A percentile compares a stretch with the other conserved stretches of the same genome.
phyloP scores from a whole-genome alignment of 768 basidiomycete species.

The Crepidotus variabilis region DNA sequence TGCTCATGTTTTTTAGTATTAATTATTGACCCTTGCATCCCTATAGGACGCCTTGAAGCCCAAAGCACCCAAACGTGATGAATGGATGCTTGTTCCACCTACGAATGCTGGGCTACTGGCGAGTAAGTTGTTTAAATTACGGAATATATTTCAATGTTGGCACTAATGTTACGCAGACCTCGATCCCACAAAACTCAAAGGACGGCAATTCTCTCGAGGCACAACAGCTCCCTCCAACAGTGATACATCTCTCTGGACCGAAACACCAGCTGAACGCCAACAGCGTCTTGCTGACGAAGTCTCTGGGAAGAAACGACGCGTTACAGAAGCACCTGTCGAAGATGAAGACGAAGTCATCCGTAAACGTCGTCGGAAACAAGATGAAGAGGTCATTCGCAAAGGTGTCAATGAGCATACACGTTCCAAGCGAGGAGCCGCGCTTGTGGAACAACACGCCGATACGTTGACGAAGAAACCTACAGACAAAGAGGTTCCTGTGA shows the following conservation, averaged over 20 bases:
- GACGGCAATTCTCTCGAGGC: slow-evolving; percentile 72
- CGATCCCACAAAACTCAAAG: slow-evolving; percentile 81
- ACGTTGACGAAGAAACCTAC: slow-evolving; percentile 24
- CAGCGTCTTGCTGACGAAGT: slow-evolving; percentile 93
- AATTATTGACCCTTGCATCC: too few relatives aligned
- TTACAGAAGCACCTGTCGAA: slow-evolving; percentile 46
- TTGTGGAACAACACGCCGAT: slow-evolving; percentile 50
- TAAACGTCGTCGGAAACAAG: slow-evolving; percentile 57
- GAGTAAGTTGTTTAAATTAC: slow-evolving; percentile 44
- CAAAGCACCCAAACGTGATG: slow-evolving; percentile 78
- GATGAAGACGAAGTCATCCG: slow-evolving; percentile 39
- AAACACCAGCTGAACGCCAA: slow-evolving; percentile 91
- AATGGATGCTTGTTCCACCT: slow-evolving; percentile 98
- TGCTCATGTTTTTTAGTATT: neutral
- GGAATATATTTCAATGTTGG: neutral
- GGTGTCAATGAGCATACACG: slow-evolving; percentile 78
- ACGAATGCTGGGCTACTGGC: slow-evolving; percentile 73
- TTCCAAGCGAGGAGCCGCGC: slow-evolving; percentile 47
- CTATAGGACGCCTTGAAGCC: slow-evolving; percentile 81
- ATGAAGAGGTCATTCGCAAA: slow-evolving; percentile 61
- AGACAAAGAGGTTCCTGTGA: slow-evolving; percentile 52
- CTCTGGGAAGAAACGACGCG: slow-evolving; percentile 82
- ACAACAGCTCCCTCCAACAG: slow-evolving; percentile 40
- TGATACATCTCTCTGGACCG: slow-evolving; percentile 87
- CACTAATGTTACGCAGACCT: slow-evolving; percentile 47